Evolutionary conservation across 768 basidiomycete species (phyloP).

Genomic region (Boletus barrowsii): DNA sequence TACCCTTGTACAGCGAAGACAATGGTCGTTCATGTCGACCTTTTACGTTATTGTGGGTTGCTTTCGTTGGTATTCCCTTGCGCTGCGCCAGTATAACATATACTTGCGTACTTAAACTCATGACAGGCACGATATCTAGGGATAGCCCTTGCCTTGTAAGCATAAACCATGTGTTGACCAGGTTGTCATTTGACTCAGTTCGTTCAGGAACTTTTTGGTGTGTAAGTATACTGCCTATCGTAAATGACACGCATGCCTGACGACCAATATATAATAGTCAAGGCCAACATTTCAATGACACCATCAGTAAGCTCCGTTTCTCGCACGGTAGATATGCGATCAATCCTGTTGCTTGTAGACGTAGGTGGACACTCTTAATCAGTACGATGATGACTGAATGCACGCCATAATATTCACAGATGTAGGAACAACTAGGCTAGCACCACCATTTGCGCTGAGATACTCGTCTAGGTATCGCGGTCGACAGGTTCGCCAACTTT

Average conservation of each 20-base stretch:
- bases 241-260: background rate
- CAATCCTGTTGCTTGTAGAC: background rate
- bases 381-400: background rate
- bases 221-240: slow-evolving; percentile 1
- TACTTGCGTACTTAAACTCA: too few species aligned
- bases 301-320: slow-evolving; percentile 7
- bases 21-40: slow-evolving; percentile 13
- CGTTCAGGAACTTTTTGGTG: slow-evolving; percentile 11
- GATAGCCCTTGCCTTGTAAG: slow-evolving; percentile 17
- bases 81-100: background rate
- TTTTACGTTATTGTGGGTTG: slow-evolving; percentile 16
- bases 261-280: slow-evolving; percentile 4
- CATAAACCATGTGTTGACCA: background rate
- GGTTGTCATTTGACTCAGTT: background rate
- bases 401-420: background rate
- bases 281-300: slow-evolving; percentile 16
- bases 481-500: slow-evolving; percentile 10
- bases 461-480: slow-evolving; percentile 4
- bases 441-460: background rate
- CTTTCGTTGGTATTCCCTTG: background rate
- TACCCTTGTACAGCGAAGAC: slow-evolving; percentile 1
- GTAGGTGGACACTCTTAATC: slow-evolving; percentile 1
- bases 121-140: slow-evolving; percentile 19
- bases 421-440: slow-evolving; percentile 1
- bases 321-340: background rate